A percentile compares a stretch with the other conserved stretches of the same genome.
phyloP scores from a whole-genome alignment of 2,329 filamentous ascomycete genomes.

The Ophiobolus disseminans region DNA sequence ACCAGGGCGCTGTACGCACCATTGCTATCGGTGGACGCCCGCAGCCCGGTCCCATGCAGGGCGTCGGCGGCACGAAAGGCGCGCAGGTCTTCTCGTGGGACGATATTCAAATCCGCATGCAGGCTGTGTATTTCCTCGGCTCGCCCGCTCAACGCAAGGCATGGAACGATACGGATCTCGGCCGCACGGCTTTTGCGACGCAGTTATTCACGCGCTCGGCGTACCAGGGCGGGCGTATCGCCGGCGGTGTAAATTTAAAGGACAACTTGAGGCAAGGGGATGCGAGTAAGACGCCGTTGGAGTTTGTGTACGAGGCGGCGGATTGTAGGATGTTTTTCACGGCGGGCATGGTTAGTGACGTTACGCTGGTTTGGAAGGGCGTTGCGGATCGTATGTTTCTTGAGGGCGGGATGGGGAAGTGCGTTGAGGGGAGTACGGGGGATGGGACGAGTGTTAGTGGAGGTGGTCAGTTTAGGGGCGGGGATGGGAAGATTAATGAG shows the following conservation, averaged over 20 bases:
- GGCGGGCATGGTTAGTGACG: conserved; percentile 42
- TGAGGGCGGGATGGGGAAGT: conserved; percentile 15
- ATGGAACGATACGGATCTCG: conserved; percentile 39
- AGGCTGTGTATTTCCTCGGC: conserved; percentile 41
- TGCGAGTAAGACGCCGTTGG: conserved; percentile 46
- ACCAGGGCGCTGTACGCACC: conserved; percentile 53
- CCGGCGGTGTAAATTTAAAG: conserved; percentile 46
- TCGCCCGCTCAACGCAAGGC: conserved; percentile 36
- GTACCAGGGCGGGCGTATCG: conserved; percentile 29
- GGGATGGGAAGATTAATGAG: conserved; percentile 24
- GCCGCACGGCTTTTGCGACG: conserved; percentile 42
- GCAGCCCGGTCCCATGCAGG: conserved; percentile 52
- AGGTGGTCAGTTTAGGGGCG: conserved; percentile 40
- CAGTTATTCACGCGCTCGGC: conserved; percentile 43
- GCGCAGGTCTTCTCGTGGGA: conserved; percentile 48
- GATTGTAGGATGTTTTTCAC: conserved; percentile 53
- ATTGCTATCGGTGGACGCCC: conserved; percentile 54
- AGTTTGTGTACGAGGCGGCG: conserved; percentile 52
- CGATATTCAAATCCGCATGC: conserved; percentile 40
- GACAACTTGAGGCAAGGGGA: conserved; percentile 49
- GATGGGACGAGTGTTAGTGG: conserved; percentile 37
- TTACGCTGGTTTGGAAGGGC: conserved; percentile 48
- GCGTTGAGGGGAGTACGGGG: conserved; percentile 41
- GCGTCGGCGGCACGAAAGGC: conserved; percentile 55
- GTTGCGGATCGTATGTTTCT: conserved; percentile 48